Evolutionary conservation across 2,329 filamentous ascomycete genomes (phyloP).

Genomic region (Pezicula neosporulosa): DNA sequence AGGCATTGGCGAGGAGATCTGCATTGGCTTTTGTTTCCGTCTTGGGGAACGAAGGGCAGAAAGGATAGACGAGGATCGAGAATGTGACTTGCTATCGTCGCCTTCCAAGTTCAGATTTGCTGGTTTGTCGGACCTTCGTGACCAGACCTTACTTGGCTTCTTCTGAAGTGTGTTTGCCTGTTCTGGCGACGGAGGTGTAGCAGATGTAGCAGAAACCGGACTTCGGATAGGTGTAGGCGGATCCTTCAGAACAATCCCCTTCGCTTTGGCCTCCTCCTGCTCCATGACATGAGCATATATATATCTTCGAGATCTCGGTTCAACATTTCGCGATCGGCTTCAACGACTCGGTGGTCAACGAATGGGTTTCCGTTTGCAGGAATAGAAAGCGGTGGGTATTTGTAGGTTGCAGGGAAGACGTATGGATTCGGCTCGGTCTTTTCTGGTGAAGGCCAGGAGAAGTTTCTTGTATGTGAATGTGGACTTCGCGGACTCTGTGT

Average conservation of each 20-base stretch:
- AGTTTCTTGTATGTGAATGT: conserved; percentile 31
- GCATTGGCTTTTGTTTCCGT: conserved; percentile 38
- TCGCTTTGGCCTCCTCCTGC: conserved; percentile 69
- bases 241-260: conserved; percentile 46
- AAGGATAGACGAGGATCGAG: conserved; percentile 55
- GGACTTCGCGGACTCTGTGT: conserved; percentile 16
- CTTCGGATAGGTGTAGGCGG: conserved; percentile 28
- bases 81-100: conserved; percentile 42
- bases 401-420: conserved; percentile 39
- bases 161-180: conserved; percentile 32
- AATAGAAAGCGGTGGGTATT: conserved; percentile 11
- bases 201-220: conserved; percentile 12
- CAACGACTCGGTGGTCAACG: conserved; percentile 75
- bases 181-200: conserved; percentile 23
- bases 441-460: conserved; percentile 47
- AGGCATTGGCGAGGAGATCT: conserved; percentile 63
- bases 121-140: conserved; percentile 33
- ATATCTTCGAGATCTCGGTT: conserved; percentile 84
- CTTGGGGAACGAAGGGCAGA: conserved; percentile 59
- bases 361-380: conserved; percentile 58
- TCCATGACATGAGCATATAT: conserved; percentile 91
- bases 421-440: conserved; percentile 37
- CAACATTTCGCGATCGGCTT: conserved; percentile 69
- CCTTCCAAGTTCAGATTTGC: conserved; percentile 36
- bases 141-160: conserved; percentile 31